phyloP scores from a whole-genome alignment of 139 green algal genomes.

The Picochlorum sp. region DNA sequence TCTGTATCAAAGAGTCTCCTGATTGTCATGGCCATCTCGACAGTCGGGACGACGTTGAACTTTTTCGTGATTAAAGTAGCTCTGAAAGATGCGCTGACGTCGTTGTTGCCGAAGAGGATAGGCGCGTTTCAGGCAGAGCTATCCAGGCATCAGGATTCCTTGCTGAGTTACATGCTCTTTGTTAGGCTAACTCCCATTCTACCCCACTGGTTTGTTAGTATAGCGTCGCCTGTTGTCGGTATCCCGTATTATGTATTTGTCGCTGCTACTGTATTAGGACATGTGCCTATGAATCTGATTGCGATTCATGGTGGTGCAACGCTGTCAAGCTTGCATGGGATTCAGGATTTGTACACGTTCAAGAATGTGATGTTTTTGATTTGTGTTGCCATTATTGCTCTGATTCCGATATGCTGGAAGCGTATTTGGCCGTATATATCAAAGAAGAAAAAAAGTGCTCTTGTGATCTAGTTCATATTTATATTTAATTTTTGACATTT shows the following conservation, averaged over 20 bases:
- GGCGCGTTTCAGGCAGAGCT: conserved; percentile 23
- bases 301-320: conserved; percentile 23
- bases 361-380: conserved; percentile 23
- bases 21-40: conserved; percentile 8
- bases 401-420: conserved; percentile 14
- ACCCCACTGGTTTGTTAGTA: conserved; percentile 59
- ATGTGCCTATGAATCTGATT: conserved; percentile 36
- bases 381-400: conserved; percentile 12
- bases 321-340: conserved; percentile 10
- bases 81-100: conserved; percentile 21
- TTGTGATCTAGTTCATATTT: too few relatives aligned
- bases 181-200: conserved; percentile 47
- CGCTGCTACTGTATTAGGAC: conserved; percentile 17
- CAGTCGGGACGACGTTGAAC: conserved; percentile 16
- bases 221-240: conserved; percentile 54
- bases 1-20: conserved; percentile 9
- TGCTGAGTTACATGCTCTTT: conserved; percentile 70
- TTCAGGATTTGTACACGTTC: conserved; percentile 26
- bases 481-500: neutral
- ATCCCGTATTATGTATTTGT: conserved; percentile 49
- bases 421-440: too few relatives aligned
- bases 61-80: conserved; percentile 18
- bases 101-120: conserved; percentile 18
- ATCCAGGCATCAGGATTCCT: conserved; percentile 27
- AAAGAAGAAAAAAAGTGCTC: too few relatives aligned